Percentiles rank a stretch among this genome's conserved stretches.
Conservation (phyloP, 129 eudicot species). For the Solidago caesia region DNA sequence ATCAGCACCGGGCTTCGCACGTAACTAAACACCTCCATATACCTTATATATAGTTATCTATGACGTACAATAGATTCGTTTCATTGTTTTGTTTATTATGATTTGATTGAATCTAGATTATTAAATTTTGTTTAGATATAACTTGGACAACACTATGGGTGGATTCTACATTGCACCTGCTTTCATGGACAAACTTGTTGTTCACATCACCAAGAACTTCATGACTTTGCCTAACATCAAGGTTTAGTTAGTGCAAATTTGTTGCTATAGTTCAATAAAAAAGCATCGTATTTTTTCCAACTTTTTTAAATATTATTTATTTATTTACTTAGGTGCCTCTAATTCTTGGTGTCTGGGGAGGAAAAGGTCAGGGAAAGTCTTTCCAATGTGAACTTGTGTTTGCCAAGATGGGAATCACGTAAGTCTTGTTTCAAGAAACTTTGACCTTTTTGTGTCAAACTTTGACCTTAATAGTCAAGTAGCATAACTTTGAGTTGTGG, state of each 20-base stretch:
- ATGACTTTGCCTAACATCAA: constrained; percentile 96
- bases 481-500: not conserved
- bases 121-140: constrained; percentile 44
- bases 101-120: constrained; percentile 1
- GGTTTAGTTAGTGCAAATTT: constrained; percentile 30
- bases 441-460: not conserved
- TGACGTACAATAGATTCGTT: not conserved
- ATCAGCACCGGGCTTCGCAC: constrained; percentile 65
- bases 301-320: not conserved
- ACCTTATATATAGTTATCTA: not conserved
- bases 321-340: constrained; percentile 61
- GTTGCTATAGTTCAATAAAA: not conserved
- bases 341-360: constrained; percentile 98
- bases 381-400: constrained; percentile 98
- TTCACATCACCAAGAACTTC: constrained; percentile 98
- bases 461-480: not conserved
- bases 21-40: constrained; percentile 30
- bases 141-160: constrained; percentile 72
- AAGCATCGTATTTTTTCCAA: not conserved
- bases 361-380: constrained; percentile 99
- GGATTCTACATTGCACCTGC: constrained; percentile 98
- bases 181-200: constrained; percentile 98
- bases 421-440: constrained; percentile 15
- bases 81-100: too few species aligned
- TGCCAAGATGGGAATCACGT: constrained; percentile 98